A percentile compares a stretch with the other conserved stretches of the same genome.
These are phyloP conservation scores for Lupinus albus DNA, from an alignment of 306 rosid species.

Conservation along the genomic window DNA sequence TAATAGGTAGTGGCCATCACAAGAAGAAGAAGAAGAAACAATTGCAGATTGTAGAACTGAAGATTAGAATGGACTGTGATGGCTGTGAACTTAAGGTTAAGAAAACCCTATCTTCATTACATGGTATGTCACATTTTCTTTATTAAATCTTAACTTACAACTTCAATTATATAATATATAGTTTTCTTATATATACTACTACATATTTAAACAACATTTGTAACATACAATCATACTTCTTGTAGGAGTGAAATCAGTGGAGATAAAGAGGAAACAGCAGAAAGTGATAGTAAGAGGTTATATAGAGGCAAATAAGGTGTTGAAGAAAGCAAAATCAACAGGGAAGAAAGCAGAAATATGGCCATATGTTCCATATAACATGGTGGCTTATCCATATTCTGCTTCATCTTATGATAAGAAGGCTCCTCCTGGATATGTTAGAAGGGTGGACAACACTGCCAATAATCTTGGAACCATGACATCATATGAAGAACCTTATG, in stretches of 20 bases:
- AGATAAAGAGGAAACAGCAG: conserved; percentile 86
- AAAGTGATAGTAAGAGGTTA: conserved; percentile 79
- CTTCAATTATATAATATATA: no score
- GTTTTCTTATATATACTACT: no score
- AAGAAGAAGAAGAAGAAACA: conserved; percentile 67
- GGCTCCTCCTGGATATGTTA: conserved; percentile 91
- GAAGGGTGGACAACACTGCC: conserved; percentile 61
- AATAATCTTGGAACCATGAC: conserved; percentile 45
- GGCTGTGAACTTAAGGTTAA: conserved; percentile 94
- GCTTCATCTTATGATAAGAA: conserved; percentile 79
- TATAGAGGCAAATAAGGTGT: conserved; percentile 77
- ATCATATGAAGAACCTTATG: conserved; percentile 66
- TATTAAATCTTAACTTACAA: no score
- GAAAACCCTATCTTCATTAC: conserved; percentile 73
- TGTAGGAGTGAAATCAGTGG: conserved; percentile 90
- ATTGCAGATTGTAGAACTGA: conserved; percentile 80
- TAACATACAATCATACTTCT: no score
- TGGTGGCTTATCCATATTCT: conserved; percentile 73
- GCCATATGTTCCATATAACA: conserved; percentile 84
- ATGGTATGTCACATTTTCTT: conserved; percentile 49
- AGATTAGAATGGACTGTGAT: conserved; percentile 91
- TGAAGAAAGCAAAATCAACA: conserved; percentile 83
- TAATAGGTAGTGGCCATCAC: conserved; percentile 56
- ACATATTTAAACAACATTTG: no score
- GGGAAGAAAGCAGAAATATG: conserved; percentile 86